Evolutionary conservation across 352 stramenopile genomes (phyloP).

Genomic region (Phytophthora lateralis): DNA sequence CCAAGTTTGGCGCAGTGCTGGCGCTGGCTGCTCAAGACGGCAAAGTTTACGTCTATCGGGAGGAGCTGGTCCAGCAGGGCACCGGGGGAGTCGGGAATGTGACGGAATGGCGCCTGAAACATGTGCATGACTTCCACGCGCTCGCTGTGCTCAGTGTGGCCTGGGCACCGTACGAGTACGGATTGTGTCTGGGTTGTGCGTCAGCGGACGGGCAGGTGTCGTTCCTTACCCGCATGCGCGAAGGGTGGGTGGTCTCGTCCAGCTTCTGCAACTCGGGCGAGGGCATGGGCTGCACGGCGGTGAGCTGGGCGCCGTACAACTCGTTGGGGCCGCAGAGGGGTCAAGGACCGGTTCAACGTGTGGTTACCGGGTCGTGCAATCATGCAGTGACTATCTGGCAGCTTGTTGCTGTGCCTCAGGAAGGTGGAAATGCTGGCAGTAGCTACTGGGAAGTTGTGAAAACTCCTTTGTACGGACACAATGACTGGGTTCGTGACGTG

Average conservation of each 20-base stretch:
- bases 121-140: slow-evolving; percentile 76
- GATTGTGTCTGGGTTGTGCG: slow-evolving; percentile 75
- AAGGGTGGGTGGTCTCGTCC: slow-evolving; percentile 84
- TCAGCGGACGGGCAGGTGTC: slow-evolving; percentile 86
- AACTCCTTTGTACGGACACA: slow-evolving; percentile 59
- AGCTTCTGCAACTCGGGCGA: slow-evolving; percentile 79
- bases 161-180: slow-evolving; percentile 89
- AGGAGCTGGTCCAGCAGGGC: slow-evolving; percentile 68
- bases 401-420: slow-evolving; percentile 43
- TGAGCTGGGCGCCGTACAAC: slow-evolving; percentile 90
- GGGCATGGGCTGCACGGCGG: slow-evolving; percentile 70
- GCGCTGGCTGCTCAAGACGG: slow-evolving; percentile 81
- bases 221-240: slow-evolving; percentile 80
- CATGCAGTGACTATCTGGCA: slow-evolving; percentile 68
- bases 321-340: slow-evolving; percentile 77
- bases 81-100: slow-evolving; percentile 31
- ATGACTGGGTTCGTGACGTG: slow-evolving; percentile 87
- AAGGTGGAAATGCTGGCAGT: slow-evolving; percentile 25
- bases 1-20: slow-evolving; percentile 83
- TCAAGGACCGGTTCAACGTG: slow-evolving; percentile 68
- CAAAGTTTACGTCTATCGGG: slow-evolving; percentile 86
- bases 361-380: slow-evolving; percentile 78
- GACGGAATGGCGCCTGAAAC: slow-evolving; percentile 79
- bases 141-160: slow-evolving; percentile 81
- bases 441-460: slow-evolving; percentile 48